A percentile compares a stretch with the other conserved stretches of the same genome.
phyloP scores from a whole-genome alignment of 2,329 filamentous ascomycete species.

The Xylaria polymorpha region DNA sequence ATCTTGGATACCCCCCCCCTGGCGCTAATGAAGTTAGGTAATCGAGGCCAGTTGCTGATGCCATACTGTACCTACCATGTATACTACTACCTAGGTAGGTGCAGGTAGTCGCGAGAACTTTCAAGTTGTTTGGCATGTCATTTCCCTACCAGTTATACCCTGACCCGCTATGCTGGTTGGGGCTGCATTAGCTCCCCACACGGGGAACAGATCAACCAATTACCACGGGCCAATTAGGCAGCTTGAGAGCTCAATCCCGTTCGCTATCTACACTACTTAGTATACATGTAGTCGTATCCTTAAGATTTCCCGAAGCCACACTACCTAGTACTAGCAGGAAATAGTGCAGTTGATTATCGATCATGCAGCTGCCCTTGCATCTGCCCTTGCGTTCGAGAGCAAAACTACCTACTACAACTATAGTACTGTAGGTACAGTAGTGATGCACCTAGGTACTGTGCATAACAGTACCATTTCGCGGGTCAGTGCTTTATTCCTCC shows the following conservation, averaged over 20 bases:
- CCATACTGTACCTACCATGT: background rate
- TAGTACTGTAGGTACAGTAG: too few species aligned
- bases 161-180: conserved; percentile 7
- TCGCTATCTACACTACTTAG: background rate
- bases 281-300: too few species aligned
- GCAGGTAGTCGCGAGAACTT: background rate
- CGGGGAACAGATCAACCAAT: conserved; percentile 17
- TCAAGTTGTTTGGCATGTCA: background rate
- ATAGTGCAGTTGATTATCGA: conserved; percentile 11
- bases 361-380: conserved; percentile 13
- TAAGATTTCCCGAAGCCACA: background rate
- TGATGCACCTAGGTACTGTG: too few species aligned
- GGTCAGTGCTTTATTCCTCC: background rate
- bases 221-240: conserved; percentile 15
- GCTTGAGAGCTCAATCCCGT: conserved; percentile 5
- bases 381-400: background rate
- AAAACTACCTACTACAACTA: too few species aligned
- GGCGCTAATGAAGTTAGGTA: conserved; percentile 10
- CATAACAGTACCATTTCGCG: background rate
- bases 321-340: background rate
- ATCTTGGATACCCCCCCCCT: too few species aligned
- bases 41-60: background rate
- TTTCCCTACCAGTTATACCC: background rate
- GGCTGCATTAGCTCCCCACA: background rate
- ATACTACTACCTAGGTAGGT: too few species aligned